Base-by-base conservation (phyloP, 2,329 filamentous ascomycete genomes). In the Escovopsis sp. region DNA sequence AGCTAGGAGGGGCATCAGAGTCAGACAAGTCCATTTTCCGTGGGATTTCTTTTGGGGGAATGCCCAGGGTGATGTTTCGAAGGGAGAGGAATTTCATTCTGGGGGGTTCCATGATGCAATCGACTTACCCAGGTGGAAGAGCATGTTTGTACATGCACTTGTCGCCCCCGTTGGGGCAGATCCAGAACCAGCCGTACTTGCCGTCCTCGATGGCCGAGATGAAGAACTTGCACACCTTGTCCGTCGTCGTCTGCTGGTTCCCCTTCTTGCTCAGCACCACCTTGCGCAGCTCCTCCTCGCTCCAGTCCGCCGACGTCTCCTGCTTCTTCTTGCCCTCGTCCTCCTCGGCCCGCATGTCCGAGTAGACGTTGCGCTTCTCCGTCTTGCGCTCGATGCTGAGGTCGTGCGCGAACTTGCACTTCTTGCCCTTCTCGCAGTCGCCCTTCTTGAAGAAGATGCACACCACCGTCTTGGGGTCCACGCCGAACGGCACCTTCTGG, bases 111-210 rank as follows among this genome's bases (percentile, higher is more conserved):
- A 25, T 11, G 11, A 8, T 25, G 21, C 21, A n/a, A 30, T 34
- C n/a, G 8, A 73, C 81, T 52, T 74, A 92, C 83, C 90, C 90
- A 52, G 87, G 82, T 48, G 92, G 90, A 49, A 98, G 69, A 51
- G 82, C 86, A 59, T 98, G 90, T 62, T 82, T 87, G 57, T 98
- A 98, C 79, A 90, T 96, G 80, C 90, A 98, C 61, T 94, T 84
- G 55, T 98, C 81, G 43, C 83, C 88, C 45, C 86, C 87, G 52
- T 96, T 96, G 32, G 90, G 90, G 70, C 90, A 98, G 40, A 76
- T 70, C 90, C 90, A 98, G 63, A 98, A 96, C 90, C 90, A 98
- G 43, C 90, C 90, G 51, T 98, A 98, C 61, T 96, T 98, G 50
- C 86, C 83, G 54, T 98, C 90, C 62, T 98, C 90, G 43, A 98